These are phyloP conservation scores for Straminergon stramineum DNA, from an alignment of 225 moss, liverwort and hornwort genomes.

Conservation along the genomic window DNA sequence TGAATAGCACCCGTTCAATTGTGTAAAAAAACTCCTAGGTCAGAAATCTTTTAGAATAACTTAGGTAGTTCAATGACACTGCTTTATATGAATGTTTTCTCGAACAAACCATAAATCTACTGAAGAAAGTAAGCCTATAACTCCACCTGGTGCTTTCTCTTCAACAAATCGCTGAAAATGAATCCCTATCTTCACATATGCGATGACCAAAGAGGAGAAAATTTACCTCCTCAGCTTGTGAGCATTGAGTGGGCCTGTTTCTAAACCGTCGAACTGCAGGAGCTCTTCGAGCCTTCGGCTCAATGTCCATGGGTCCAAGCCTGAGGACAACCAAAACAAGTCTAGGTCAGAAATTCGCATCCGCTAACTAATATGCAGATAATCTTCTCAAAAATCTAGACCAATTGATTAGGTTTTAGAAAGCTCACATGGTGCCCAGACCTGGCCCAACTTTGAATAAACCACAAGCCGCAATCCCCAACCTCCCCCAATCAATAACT, in stretches of 20 bases:
- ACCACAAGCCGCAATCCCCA: conserved; percentile 39
- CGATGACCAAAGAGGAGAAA: neutral
- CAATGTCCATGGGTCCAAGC: conserved; percentile 79
- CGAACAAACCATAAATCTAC: neutral
- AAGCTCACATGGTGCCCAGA: conserved; percentile 61
- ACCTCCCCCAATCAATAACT: conserved; percentile 48
- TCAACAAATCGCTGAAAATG: neutral
- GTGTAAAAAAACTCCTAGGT: neutral
- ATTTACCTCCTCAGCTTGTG: conserved; percentile 49
- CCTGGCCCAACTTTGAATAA: conserved; percentile 46
- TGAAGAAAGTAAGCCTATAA: neutral
- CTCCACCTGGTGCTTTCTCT: neutral
- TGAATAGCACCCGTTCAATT: neutral
- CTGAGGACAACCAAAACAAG: conserved; percentile 12
- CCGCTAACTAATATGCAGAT: neutral
- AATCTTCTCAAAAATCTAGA: neutral
- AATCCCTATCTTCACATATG: neutral
- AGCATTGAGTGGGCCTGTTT: conserved; percentile 25
- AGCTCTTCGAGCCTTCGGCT: conserved; percentile 34
- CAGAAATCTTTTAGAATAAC: neutral
- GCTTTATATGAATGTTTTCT: neutral
- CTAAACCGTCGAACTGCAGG: conserved; percentile 5
- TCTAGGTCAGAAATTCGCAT: neutral
- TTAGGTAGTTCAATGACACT: neutral
- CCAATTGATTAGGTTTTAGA: neutral